phyloP scores from a whole-genome alignment of 352 stramenopile genomes.

The Globisporangium barbulae region DNA sequence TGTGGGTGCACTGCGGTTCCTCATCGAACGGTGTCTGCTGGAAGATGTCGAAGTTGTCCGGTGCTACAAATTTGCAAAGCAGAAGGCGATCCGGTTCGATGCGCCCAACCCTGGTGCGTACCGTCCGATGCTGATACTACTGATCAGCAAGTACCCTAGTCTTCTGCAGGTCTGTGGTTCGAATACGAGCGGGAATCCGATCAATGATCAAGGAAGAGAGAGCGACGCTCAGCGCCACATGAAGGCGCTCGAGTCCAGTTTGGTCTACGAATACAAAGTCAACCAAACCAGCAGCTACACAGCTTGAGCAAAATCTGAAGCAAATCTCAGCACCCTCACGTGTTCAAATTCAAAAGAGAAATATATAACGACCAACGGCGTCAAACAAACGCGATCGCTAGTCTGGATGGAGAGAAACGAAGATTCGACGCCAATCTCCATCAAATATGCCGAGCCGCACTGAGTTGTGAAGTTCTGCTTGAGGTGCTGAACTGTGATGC shows the following conservation, averaged over 20 bases:
- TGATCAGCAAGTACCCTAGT: slow-evolving; percentile 26
- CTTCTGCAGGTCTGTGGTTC: slow-evolving; percentile 23
- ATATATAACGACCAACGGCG: slow-evolving; percentile 4
- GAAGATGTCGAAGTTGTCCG: slow-evolving; percentile 35
- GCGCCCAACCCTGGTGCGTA: slow-evolving; percentile 28
- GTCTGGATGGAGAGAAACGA: neutral
- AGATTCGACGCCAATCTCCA: neutral
- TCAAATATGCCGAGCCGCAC: too few species aligned
- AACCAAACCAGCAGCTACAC: slow-evolving; percentile 18
- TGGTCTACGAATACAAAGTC: slow-evolving; percentile 51
- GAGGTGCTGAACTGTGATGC: neutral
- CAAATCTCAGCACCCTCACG: neutral
- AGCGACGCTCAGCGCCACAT: slow-evolving; percentile 18
- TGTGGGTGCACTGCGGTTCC: slow-evolving; percentile 27
- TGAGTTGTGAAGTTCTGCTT: neutral
- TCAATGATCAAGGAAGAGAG: neutral
- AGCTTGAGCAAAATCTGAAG: neutral
- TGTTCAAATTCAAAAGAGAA: slow-evolving; percentile 2
- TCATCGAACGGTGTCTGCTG: slow-evolving; percentile 25
- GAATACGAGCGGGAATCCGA: neutral
- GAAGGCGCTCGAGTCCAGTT: slow-evolving; percentile 37
- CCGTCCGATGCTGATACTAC: slow-evolving; percentile 35
- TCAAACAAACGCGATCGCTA: neutral
- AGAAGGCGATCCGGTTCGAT: slow-evolving; percentile 30
- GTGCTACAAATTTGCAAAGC: slow-evolving; percentile 33